These are phyloP conservation scores for Pythium dissimile DNA, from an alignment of 352 stramenopile genomes.

Conservation along the genomic window DNA sequence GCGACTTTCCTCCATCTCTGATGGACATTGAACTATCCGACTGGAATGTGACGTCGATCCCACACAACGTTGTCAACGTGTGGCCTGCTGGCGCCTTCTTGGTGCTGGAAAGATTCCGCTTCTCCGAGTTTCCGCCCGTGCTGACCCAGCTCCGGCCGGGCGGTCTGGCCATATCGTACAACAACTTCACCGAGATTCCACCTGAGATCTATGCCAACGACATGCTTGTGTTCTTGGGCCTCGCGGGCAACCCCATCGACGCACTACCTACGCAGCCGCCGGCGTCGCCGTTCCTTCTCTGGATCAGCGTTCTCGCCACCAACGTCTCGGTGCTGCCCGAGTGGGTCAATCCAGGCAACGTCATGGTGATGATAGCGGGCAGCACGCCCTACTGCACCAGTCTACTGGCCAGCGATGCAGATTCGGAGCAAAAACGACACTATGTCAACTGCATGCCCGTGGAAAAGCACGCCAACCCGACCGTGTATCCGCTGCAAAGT, in stretches of 20 bases:
- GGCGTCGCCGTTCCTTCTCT: background rate
- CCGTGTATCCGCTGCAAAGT: slow-evolving; percentile 5
- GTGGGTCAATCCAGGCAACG: background rate
- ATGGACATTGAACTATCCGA: slow-evolving; percentile 10
- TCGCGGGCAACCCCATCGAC: slow-evolving; percentile 14
- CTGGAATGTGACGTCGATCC: slow-evolving; percentile 15
- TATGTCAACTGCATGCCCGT: slow-evolving; percentile 14
- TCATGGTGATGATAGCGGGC: background rate
- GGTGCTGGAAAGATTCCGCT: slow-evolving; percentile 13
- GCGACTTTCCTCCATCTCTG: slow-evolving; percentile 7
- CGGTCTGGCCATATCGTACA: slow-evolving; percentile 11
- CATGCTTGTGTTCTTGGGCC: slow-evolving; percentile 2
- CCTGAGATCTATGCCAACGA: slow-evolving; percentile 4
- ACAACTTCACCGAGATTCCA: slow-evolving; percentile 16
- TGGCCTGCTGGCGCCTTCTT: slow-evolving; percentile 12
- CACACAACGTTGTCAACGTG: background rate
- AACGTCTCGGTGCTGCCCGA: background rate
- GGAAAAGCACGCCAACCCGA: background rate
- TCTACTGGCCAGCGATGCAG: background rate
- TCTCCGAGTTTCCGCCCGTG: background rate
- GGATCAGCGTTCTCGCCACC: background rate
- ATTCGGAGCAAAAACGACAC: too few species aligned
- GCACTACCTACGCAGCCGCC: background rate
- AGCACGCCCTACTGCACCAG: slow-evolving; percentile 1
- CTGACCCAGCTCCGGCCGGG: background rate